These are phyloP conservation scores for Aspergillus uvarum DNA, from an alignment of 2,329 filamentous ascomycete species.

Conservation along the genomic window DNA sequence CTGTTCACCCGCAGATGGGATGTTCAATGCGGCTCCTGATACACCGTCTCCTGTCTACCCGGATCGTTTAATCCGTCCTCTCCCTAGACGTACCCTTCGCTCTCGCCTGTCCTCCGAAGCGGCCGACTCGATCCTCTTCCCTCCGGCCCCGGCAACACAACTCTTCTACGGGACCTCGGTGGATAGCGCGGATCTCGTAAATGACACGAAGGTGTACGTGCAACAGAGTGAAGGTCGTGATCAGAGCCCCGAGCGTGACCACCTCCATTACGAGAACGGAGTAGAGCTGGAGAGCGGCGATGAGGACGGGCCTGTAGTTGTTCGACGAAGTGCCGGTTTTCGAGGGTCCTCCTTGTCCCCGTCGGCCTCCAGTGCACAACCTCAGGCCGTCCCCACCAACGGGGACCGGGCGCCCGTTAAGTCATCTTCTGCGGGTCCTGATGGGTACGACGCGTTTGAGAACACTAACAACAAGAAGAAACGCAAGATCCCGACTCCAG, in stretches of 20 bases:
- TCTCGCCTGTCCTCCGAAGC: slow-evolving; percentile 84
- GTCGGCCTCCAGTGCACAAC: slow-evolving; percentile 28
- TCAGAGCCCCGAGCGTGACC: slow-evolving; percentile 39
- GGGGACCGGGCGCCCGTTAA: slow-evolving; percentile 38
- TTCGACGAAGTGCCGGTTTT: slow-evolving; percentile 43
- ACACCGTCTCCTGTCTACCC: slow-evolving; percentile 78
- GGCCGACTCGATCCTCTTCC: slow-evolving; percentile 78
- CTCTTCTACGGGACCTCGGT: slow-evolving; percentile 71
- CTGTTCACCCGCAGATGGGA: slow-evolving; percentile 45
- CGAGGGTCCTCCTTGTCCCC: slow-evolving; percentile 39
- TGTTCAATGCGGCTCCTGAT: slow-evolving; percentile 59
- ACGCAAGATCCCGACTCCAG: slow-evolving; percentile 90
- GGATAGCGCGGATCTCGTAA: slow-evolving; percentile 56
- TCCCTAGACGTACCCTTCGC: slow-evolving; percentile 84
- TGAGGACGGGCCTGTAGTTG: slow-evolving; percentile 51
- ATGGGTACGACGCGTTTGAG: slow-evolving; percentile 96
- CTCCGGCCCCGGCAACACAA: slow-evolving; percentile 68
- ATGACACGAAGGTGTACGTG: slow-evolving; percentile 47
- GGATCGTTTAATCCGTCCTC: slow-evolving; percentile 86
- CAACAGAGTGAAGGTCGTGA: slow-evolving; percentile 47
- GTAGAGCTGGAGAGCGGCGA: slow-evolving; percentile 62
- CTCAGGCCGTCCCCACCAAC: slow-evolving; percentile 28
- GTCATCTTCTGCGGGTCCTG: slow-evolving; percentile 69
- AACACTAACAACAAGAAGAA: slow-evolving; percentile 99
- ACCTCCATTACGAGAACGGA: slow-evolving; percentile 54